A percentile compares a stretch with the other conserved stretches of the same genome.
These are phyloP conservation scores for Serpula lacrymans DNA, from an alignment of 768 basidiomycete genomes.

Conservation along the genomic window DNA sequence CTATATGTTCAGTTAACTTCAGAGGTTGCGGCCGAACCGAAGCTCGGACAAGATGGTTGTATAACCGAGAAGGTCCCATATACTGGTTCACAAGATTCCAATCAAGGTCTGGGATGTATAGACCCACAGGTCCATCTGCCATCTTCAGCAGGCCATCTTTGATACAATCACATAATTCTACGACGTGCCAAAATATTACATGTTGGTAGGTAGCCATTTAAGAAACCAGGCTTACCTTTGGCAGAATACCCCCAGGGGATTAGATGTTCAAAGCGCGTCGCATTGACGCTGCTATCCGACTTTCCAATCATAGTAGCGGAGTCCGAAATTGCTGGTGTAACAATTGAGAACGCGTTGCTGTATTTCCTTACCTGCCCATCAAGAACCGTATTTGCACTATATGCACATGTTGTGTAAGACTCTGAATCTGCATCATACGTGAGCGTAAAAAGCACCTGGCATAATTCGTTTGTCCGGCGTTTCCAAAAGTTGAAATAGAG, in stretches of 20 bases:
- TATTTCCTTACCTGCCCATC: conserved; percentile 20
- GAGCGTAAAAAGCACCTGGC: conserved; percentile 20
- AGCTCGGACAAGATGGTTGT: conserved; percentile 20
- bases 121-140: conserved; percentile 15
- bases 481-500: conserved; percentile 30
- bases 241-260: conserved; percentile 11
- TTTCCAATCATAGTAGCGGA: conserved; percentile 11
- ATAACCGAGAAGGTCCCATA: conserved; percentile 17
- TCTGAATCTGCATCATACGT: not conserved
- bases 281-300: conserved; percentile 4
- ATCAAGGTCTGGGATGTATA: conserved; percentile 33
- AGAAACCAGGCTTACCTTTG: conserved; percentile 8
- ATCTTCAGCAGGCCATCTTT: conserved; percentile 30
- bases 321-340: conserved; percentile 29
- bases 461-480: conserved; percentile 37
- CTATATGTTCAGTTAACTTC: conserved; percentile 5
- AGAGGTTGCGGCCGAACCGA: conserved; percentile 4
- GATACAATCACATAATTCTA: conserved; percentile 28
- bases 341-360: conserved; percentile 30
- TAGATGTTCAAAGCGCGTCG: conserved; percentile 2
- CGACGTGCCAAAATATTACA: not conserved
- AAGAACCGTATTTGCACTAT: conserved; percentile 31
- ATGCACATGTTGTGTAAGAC: not conserved
- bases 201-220: not conserved
- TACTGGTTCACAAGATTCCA: conserved; percentile 23